These are phyloP conservation scores for Botrytis hyacinthi DNA, from an alignment of 2,329 filamentous ascomycete species.

Conservation along the genomic window DNA sequence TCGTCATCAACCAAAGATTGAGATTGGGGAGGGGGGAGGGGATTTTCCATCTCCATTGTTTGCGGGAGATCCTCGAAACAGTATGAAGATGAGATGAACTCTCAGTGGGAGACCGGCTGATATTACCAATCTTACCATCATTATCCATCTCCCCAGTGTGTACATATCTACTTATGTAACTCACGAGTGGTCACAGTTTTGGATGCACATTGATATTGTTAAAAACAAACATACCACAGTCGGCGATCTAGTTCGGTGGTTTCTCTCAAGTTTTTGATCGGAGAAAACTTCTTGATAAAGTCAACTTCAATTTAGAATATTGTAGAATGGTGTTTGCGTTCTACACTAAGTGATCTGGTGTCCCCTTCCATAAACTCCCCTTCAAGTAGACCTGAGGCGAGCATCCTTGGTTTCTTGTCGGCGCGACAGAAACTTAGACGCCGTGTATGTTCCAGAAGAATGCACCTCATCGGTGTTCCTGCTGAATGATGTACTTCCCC, in stretches of 20 bases:
- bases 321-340: not conserved
- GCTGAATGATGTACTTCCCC: not conserved
- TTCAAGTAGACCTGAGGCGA: conserved; percentile 6
- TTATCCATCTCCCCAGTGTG: not conserved
- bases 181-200: not conserved
- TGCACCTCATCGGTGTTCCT: not conserved
- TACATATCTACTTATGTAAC: not conserved
- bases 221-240: not conserved
- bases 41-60: not conserved
- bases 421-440: conserved; percentile 11
- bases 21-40: too few species aligned
- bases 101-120: not conserved
- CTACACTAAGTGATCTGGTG: not conserved
- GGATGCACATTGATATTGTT: not conserved
- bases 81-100: conserved; percentile 3
- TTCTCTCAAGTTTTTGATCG: not conserved
- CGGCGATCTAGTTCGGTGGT: conserved; percentile 1
- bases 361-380: not conserved
- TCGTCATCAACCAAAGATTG: not conserved
- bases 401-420: not conserved
- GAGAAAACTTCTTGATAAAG: not conserved
- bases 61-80: not conserved
- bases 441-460: conserved; percentile 20
- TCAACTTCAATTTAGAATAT: not conserved
- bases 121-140: not conserved